phyloP scores from a whole-genome alignment of 2,329 filamentous ascomycete species.

The Scortechinia acanthostroma region DNA sequence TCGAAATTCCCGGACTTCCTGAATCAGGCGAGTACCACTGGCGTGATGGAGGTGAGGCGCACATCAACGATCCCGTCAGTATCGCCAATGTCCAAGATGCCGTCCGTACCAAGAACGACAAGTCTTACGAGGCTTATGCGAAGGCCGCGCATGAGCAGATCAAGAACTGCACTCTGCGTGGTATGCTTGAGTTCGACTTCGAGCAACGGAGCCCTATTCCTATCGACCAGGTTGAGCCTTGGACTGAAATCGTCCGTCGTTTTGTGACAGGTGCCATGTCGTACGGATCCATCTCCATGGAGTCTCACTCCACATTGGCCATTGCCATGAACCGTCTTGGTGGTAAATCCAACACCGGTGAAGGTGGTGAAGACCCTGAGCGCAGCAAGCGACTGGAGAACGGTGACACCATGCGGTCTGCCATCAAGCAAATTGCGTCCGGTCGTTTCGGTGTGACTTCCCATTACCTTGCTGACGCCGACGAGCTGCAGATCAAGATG shows the following conservation, averaged over 20 bases:
- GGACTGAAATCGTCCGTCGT: constrained; percentile 93
- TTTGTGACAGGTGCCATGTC: constrained; percentile 98
- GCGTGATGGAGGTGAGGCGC: constrained; percentile 90
- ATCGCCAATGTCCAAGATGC: constrained; percentile 97
- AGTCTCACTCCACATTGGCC: constrained; percentile 90
- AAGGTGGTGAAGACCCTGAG: constrained; percentile 93
- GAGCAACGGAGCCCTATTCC: constrained; percentile 78
- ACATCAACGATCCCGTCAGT: constrained; percentile 88
- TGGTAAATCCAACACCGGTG: constrained; percentile 94
- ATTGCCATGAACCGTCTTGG: constrained; percentile 95
- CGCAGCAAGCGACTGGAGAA: constrained; percentile 80
- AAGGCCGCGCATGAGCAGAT: constrained; percentile 90
- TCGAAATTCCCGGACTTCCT: constrained; percentile 70
- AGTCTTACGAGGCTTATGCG: constrained; percentile 95
- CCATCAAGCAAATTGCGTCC: constrained; percentile 95
- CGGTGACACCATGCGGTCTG: constrained; percentile 92
- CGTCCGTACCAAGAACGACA: constrained; percentile 93
- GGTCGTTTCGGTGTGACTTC: constrained; percentile 94
- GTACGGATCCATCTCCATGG: constrained; percentile 97
- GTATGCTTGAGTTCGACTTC: constrained; percentile 92
- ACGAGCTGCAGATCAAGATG: constrained; percentile 99
- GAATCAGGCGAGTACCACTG: constrained; percentile 98
- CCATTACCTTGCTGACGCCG: constrained; percentile 86
- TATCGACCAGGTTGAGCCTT: constrained; percentile 94
- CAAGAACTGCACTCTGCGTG: constrained; percentile 90